Evolutionary conservation across 2,329 filamentous ascomycete species (phyloP).

Genomic region (Pyrenochaeta sp.): DNA sequence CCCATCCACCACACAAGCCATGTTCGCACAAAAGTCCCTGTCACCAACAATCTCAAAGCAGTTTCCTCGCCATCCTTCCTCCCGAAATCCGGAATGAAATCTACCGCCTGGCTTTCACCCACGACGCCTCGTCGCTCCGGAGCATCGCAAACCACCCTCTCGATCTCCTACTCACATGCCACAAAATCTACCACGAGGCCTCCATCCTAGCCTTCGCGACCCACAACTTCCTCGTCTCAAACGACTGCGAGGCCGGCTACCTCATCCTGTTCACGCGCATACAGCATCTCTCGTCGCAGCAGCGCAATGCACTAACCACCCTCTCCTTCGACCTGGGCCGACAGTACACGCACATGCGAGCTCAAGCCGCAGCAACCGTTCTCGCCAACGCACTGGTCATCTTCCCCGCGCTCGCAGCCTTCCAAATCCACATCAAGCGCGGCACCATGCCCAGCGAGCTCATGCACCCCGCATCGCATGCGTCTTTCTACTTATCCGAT

Average conservation of each 20-base stretch:
- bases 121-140: background rate
- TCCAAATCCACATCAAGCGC: constrained; percentile 2
- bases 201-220: constrained; percentile 9
- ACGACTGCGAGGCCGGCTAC: background rate
- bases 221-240: constrained; percentile 6
- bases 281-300: background rate
- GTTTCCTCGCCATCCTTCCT: constrained; percentile 9
- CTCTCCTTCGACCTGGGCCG: constrained; percentile 2
- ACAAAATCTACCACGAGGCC: constrained; percentile 11
- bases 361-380: background rate
- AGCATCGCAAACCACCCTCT: constrained; percentile 8
- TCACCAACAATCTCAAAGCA: constrained; percentile 5
- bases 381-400: constrained; percentile 9
- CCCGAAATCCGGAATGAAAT: constrained; percentile 16
- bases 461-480: background rate
- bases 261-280: background rate
- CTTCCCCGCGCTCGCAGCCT: constrained; percentile 5
- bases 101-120: constrained; percentile 10
- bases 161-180: constrained; percentile 16
- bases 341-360: background rate
- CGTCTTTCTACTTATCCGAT: background rate
- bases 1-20: background rate
- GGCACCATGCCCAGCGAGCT: background rate
- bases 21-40: background rate
- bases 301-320: constrained; percentile 4